Conservation (phyloP, 2,329 filamentous ascomycete genomes). For the Monosporascus sp. region DNA sequence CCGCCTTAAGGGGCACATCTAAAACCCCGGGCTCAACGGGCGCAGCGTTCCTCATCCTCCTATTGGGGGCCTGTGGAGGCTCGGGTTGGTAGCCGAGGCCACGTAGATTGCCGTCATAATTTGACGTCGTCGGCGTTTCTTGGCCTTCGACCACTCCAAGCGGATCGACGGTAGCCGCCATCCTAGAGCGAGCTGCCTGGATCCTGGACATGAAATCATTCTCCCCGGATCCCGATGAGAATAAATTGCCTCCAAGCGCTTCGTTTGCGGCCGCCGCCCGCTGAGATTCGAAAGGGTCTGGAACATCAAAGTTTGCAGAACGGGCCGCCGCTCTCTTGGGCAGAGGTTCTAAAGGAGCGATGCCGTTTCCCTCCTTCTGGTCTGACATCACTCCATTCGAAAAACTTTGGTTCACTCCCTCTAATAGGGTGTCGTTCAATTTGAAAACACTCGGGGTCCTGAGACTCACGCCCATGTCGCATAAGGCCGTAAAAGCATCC, state of each 20-base stretch:
- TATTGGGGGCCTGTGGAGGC: slow-evolving; percentile 46
- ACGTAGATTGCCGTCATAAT: slow-evolving; percentile 31
- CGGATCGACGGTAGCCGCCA: slow-evolving; percentile 33
- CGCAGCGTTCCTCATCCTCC: slow-evolving; percentile 51
- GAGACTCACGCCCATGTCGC: slow-evolving; percentile 79
- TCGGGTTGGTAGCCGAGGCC: slow-evolving; percentile 33
- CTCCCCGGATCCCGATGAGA: slow-evolving; percentile 38
- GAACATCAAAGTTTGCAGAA: slow-evolving; percentile 29
- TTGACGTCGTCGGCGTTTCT: slow-evolving; percentile 58
- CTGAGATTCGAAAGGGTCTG: slow-evolving; percentile 50
- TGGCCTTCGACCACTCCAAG: slow-evolving; percentile 45
- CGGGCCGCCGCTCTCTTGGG: slow-evolving; percentile 38
- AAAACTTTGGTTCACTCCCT: slow-evolving; percentile 39
- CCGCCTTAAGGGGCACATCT: slow-evolving; percentile 62
- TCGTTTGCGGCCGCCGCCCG: slow-evolving; percentile 37
- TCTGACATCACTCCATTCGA: slow-evolving; percentile 27
- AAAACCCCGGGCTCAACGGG: slow-evolving; percentile 44
- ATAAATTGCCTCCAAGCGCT: slow-evolving; percentile 33
- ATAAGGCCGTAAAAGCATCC: slow-evolving; percentile 89
- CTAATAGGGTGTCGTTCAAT: slow-evolving; percentile 52
- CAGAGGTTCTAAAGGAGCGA: slow-evolving; percentile 34
- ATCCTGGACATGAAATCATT: slow-evolving; percentile 55
- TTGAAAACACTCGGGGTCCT: slow-evolving; percentile 85
- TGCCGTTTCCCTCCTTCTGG: slow-evolving; percentile 30
- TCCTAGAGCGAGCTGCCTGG: slow-evolving; percentile 44